These are phyloP conservation scores for Hypoxylon sp. DNA, from an alignment of 2,329 filamentous ascomycete genomes.

Conservation along the genomic window DNA sequence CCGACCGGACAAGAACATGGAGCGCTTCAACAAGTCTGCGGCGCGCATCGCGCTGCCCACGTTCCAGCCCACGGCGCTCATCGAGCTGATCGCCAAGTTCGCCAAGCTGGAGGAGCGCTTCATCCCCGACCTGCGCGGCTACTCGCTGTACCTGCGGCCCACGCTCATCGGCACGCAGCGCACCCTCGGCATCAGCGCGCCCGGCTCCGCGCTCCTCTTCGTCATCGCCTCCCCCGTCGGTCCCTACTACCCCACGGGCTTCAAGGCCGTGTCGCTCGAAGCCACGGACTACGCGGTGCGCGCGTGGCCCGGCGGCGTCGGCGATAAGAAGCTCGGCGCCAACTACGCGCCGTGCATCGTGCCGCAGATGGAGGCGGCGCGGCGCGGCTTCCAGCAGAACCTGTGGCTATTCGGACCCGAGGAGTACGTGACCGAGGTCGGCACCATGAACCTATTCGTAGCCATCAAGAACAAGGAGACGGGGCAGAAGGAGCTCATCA, in stretches of 20 bases:
- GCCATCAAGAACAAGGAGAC: constrained; percentile 88
- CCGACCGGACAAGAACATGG: constrained; percentile 97
- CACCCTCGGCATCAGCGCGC: constrained; percentile 93
- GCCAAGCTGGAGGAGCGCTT: constrained; percentile 87
- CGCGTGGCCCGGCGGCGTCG: constrained; percentile 97
- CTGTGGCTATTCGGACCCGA: constrained; percentile 97
- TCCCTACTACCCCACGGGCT: constrained; percentile 97
- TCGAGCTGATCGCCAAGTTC: constrained; percentile 85
- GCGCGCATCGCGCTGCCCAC: constrained; percentile 93
- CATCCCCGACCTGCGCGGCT: constrained; percentile 88
- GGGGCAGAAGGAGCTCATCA: constrained; percentile 91
- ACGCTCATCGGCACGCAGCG: constrained; percentile 98
- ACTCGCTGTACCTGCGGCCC: constrained; percentile 94
- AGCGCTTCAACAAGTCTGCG: constrained; percentile 89
- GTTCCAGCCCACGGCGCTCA: constrained; percentile 81
- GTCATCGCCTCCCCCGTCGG: constrained; percentile 97
- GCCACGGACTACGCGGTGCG: constrained; percentile 97
- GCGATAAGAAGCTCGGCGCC: constrained; percentile 97
- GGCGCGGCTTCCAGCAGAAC: constrained; percentile 96
- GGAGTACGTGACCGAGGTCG: constrained; percentile 96
- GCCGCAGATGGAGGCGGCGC: constrained; percentile 93
- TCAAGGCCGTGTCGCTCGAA: constrained; percentile 96
- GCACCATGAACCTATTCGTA: constrained; percentile 98
- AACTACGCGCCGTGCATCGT: constrained; percentile 99
- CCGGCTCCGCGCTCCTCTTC: constrained; percentile 91